These are phyloP conservation scores for Sclerotinia glacialis DNA, from an alignment of 2,329 filamentous ascomycete species.

Conservation along the genomic window DNA sequence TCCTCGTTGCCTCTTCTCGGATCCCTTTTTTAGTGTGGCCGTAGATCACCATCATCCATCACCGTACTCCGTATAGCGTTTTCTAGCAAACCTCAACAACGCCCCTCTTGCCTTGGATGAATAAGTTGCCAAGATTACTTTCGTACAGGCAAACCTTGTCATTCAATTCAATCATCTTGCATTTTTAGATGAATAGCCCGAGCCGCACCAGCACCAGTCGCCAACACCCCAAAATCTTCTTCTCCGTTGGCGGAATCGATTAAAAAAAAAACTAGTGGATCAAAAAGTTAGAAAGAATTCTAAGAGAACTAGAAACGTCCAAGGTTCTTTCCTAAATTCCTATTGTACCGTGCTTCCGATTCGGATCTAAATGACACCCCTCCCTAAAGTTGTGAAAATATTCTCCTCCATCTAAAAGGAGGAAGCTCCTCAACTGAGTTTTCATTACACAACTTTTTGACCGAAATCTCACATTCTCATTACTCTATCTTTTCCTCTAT, in stretches of 20 bases:
- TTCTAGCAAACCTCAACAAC: background rate
- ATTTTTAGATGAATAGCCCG: conserved; percentile 15
- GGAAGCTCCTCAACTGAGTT: conserved; percentile 23
- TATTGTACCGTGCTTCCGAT: conserved; percentile 19
- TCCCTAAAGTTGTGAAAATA: conserved; percentile 2
- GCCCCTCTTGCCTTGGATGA: background rate
- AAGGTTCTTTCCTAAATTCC: background rate
- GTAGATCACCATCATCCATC: background rate
- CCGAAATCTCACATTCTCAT: conserved; percentile 22
- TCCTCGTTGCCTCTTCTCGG: background rate
- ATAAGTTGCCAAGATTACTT: background rate
- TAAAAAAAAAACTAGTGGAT: conserved; percentile 14
- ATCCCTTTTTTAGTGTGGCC: background rate
- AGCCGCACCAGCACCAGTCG: conserved; percentile 22
- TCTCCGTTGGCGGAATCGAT: conserved; percentile 1
- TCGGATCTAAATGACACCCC: conserved; percentile 11
- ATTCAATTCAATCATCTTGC: conserved; percentile 16
- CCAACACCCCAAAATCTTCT: conserved; percentile 12
- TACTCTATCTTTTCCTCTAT: conserved; percentile 22
- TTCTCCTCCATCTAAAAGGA: conserved; percentile 22
- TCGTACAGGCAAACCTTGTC: background rate
- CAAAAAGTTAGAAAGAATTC: background rate
- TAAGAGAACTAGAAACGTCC: conserved; percentile 1
- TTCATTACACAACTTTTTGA: conserved; percentile 24
- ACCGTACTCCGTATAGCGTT: background rate